Evolutionary conservation across 306 rosid genomes (phyloP), one percentile per base, ranked within the genome.

Genomic region (Heteromeles arbutifolia): DNA sequence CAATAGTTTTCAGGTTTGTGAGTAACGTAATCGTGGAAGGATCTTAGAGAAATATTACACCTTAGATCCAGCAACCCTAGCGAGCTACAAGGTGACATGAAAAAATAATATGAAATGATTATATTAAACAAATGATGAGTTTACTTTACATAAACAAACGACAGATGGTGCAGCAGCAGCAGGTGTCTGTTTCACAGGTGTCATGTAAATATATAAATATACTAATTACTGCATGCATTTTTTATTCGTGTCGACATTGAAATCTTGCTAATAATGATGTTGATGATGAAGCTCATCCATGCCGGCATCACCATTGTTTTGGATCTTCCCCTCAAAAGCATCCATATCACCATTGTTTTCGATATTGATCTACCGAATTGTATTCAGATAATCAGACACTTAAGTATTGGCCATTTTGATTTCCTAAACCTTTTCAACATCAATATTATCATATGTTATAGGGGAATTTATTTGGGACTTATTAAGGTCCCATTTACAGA

Each of bases 211-310:
- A 57, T 10, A 22, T 57, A 50, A 12, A 57, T 10, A 22, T 57
- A 22, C 24, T 2, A 21, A 19, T 17, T 53, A 8, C 58, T 39
- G 19, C 59, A 15, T 34, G 77, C 53, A 37, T 70, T 58, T 4
- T 70, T 66, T 56, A 56, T 24, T 63, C 32, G 25, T 72, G 68
- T 17, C 43, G 69, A 53, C 25, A 41, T 62, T 57, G 72, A 72
- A 80, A 73, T 69, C 70, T 76, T 72, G 50, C 29, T 8, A 37
- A 54, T 73, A 78, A 74, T 77, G 63, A 81, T 37, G 69, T 26
- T 67, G 70, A 78, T 62, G 44, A 57, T 67, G 72, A 67, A 57
- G 67, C 57, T 79, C 77, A 72, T 69, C 72, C 43, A 56, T 57
- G 68, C 75, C 72, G 53, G 64, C 44, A 32, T 34, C 73, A 73